A percentile compares a stretch with the other conserved stretches of the same genome.
phyloP scores from a whole-genome alignment of 2,329 filamentous ascomycete genomes.

The Berkeleyomyces rouxiae region DNA sequence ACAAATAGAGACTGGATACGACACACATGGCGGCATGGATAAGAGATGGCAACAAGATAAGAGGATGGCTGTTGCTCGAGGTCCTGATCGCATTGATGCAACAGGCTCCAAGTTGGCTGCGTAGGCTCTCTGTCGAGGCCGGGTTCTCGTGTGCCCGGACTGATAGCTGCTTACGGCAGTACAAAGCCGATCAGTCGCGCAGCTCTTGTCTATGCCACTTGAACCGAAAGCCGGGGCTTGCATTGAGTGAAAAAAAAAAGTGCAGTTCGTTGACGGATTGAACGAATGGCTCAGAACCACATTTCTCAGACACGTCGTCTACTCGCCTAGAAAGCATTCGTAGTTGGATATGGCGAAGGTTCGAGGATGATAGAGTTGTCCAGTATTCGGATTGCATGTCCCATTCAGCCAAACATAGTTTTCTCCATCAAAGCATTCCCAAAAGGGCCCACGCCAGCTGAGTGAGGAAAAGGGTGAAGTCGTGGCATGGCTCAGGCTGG shows the following conservation, averaged over 20 bases:
- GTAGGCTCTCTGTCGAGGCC: neutral
- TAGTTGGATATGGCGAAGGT: neutral
- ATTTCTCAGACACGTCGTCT: neutral
- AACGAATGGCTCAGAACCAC: neutral
- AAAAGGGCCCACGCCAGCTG: neutral
- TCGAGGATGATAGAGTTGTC: neutral
- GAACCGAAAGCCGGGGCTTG: neutral
- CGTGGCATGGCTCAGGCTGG: conserved; percentile 7
- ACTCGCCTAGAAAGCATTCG: neutral
- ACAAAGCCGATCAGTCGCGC: neutral
- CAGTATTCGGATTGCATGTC: neutral
- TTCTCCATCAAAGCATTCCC: neutral
- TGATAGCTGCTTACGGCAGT: neutral
- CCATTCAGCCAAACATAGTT: neutral
- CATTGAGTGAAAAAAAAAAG: neutral
- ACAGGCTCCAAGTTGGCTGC: neutral
- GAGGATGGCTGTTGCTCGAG: neutral
- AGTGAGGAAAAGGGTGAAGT: neutral
- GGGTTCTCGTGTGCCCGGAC: neutral
- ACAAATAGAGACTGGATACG: neutral
- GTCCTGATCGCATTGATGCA: neutral
- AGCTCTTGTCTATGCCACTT: neutral
- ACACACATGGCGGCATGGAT: neutral
- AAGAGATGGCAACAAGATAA: neutral
- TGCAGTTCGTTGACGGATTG: neutral